Conservation (phyloP, 495 filamentous ascomycete genomes). For the Daldinia concentrica region DNA sequence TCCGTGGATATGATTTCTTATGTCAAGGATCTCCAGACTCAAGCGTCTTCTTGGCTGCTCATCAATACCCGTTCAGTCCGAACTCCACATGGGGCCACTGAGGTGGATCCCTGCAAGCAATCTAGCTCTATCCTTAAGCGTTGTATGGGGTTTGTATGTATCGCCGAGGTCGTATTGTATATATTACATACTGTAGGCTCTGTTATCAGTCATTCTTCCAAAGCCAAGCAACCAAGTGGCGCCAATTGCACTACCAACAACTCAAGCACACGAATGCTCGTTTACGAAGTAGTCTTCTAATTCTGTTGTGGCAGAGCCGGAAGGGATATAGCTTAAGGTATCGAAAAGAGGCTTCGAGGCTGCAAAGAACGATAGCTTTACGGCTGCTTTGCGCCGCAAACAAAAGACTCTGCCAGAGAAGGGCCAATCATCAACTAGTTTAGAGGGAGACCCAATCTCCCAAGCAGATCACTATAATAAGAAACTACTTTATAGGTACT, state of each 20-base stretch:
- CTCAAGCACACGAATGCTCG: neutral
- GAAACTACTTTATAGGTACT: constrained; percentile 23
- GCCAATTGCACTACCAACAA: constrained; percentile 9
- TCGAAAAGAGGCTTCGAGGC: constrained; percentile 3
- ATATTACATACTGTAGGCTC: constrained; percentile 14
- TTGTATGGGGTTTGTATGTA: constrained; percentile 24
- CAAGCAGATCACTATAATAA: constrained; percentile 38
- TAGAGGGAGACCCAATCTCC: constrained; percentile 34
- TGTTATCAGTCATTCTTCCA: constrained; percentile 1
- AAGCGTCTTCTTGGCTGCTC: constrained; percentile 32
- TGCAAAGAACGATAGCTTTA: neutral
- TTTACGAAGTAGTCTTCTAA: constrained; percentile 2
- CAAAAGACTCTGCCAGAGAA: constrained; percentile 8
- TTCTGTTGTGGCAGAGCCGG: constrained; percentile 1
- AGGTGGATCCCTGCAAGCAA: constrained; percentile 35
- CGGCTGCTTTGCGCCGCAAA: constrained; percentile 21
- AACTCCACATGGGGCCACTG: constrained; percentile 25
- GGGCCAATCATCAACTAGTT: constrained; percentile 26
- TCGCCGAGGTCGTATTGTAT: constrained; percentile 8
- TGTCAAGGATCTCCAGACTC: constrained; percentile 36
- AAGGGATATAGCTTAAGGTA: neutral
- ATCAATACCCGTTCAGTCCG: constrained; percentile 31
- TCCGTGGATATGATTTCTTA: constrained; percentile 26
- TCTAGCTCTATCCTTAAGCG: constrained; percentile 24
- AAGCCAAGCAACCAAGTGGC: constrained; percentile 11